Evolutionary conservation across 768 basidiomycete genomes (phyloP).

Genomic region (Postia placenta): DNA sequence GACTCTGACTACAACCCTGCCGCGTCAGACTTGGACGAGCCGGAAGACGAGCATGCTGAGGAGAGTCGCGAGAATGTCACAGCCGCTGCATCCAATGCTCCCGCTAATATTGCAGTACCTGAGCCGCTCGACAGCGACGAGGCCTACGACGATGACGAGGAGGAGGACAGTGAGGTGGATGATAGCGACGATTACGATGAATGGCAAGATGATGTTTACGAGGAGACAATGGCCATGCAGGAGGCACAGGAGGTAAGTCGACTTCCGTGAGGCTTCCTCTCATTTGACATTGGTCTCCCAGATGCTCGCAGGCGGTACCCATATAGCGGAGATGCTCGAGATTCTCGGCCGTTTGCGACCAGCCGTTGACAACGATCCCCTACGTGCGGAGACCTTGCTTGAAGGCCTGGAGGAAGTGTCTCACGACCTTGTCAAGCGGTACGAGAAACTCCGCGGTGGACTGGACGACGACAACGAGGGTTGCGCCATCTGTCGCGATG

Average conservation of each 20-base stretch:
- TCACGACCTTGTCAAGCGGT: conserved; percentile 44
- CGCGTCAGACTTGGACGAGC: conserved; percentile 5
- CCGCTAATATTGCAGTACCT: no score
- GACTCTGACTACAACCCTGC: conserved; percentile 5
- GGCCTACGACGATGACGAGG: not conserved
- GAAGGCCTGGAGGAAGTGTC: conserved; percentile 61
- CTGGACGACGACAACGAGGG: conserved; percentile 33
- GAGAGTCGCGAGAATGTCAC: no score
- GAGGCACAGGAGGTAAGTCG: no score
- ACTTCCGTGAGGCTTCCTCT: no score
- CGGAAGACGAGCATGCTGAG: not conserved
- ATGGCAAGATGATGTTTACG: not conserved
- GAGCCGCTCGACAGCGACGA: not conserved
- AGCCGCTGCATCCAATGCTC: no score
- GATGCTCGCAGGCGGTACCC: no score
- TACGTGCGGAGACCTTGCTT: conserved; percentile 57
- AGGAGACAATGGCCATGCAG: not conserved
- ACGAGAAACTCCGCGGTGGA: conserved; percentile 19
- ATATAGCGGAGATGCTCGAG: not conserved
- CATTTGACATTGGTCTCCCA: no score
- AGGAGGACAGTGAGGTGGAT: conserved; percentile 1
- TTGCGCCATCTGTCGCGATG: conserved; percentile 78
- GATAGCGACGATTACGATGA: conserved; percentile 9
- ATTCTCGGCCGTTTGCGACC: not conserved
- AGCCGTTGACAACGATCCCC: conserved; percentile 40